Evolutionary conservation across 176 grass and related monocot genomes (phyloP), one percentile per base, ranked within the genome.

Genomic region (Typha latifolia): DNA sequence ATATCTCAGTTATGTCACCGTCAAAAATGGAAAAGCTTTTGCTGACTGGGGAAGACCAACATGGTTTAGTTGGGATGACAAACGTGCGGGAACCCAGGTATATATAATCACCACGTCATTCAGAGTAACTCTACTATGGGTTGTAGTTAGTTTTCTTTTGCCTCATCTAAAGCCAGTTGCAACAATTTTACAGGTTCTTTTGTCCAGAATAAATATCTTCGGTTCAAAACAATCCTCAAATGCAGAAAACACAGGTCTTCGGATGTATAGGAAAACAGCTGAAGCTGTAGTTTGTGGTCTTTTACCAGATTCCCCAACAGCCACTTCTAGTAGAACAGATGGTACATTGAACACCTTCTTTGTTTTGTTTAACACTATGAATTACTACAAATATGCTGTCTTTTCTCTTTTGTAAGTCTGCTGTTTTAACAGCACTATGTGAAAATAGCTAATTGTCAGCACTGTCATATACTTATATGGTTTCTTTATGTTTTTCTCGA

Each of bases 61-160:
- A 48, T 99, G 94, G 94, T 99, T 99, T 77, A 99, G 94, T 64
- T 99, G 94, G 94, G 89, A 99, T 79, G 89, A 99, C 75, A 99
- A 99, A 78, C 86, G 78, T 66, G 81, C 94, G 3, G 94, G 94
- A 51, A 93, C 94, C 65, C 94, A 99, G 89, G 94, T 89, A 80
- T 20, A 27, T 67, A 14, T 31, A 59, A 59, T 59, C n/a, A 22
- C 20, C 18, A 59, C 21, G 53, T 59, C 18, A 19, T 43, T 43
- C 8, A 43, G 7, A 43, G 6, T 6, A 59, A 59, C 22, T 5
- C 53, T 59, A 19, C 18, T 59, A 59, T n/a, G 53, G 52, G 20
- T 19, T 59, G 53, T 19, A 59, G 20, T 8, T 59, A 59, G 15
- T 19, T 59, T 59, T 19, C 8, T 59, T 59, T 19, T 59, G 52